phyloP scores from a whole-genome alignment of 176 grass and related monocot genomes.

The Rhynchospora pubera region DNA sequence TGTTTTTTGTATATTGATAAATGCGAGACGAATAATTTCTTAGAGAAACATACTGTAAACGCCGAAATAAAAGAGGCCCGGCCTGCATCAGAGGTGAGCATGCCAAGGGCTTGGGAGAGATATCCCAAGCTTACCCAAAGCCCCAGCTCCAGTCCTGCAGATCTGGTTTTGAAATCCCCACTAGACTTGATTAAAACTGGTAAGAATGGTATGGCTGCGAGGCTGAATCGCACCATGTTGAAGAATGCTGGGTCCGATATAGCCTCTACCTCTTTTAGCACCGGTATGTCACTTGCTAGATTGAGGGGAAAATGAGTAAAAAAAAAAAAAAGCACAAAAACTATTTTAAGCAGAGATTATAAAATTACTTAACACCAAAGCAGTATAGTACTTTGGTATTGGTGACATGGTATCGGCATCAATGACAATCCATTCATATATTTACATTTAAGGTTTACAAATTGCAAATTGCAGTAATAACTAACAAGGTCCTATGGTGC shows the following conservation, averaged over 20 bases:
- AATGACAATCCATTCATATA: background rate
- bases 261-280: constrained; percentile 89
- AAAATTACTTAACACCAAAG: background rate
- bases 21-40: background rate
- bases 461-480: background rate
- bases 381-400: background rate
- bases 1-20: background rate
- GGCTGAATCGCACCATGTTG: constrained; percentile 76
- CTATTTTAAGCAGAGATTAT: background rate
- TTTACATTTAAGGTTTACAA: background rate
- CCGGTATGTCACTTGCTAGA: constrained; percentile 90
- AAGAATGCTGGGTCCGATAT: constrained; percentile 74
- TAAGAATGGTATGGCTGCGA: constrained; percentile 61
- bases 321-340: background rate
- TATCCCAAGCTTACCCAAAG: constrained; percentile 79
- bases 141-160: constrained; percentile 68
- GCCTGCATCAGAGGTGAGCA: constrained; percentile 79
- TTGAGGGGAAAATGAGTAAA: background rate
- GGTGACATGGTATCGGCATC: background rate
- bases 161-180: constrained; percentile 37
- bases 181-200: constrained; percentile 37
- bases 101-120: constrained; percentile 68
- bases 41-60: constrained; percentile 51
- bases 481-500: background rate
- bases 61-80: constrained; percentile 76